Evolutionary conservation across 1,139 yeast genomes (phyloP), one percentile per base, ranked within the genome.

Genomic region (Nadsonia commutata): DNA sequence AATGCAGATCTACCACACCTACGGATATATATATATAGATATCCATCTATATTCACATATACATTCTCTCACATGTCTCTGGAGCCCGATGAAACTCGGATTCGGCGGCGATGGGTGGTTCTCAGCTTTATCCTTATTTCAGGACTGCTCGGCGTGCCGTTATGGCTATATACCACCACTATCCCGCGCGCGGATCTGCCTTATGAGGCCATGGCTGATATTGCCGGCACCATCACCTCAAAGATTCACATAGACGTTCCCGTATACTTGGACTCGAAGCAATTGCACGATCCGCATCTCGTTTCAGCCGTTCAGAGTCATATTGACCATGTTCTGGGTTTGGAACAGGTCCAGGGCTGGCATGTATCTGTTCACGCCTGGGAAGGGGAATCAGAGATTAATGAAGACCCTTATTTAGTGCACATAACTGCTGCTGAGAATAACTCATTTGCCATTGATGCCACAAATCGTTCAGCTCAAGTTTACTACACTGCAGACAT

Each of bases 151-250:
- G 95, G 95, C 1, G 56, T 77, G 18, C 95, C 95, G 2, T 59
- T 83, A 49, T 85, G 90, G 80, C 63, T 69, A 46, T 59, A 63
- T 40, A 74, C 94, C 33, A 83, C 95, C 3, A 69, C 78, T 18
- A 76, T 84, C 8, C 75, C 81, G 54, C 68, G 95, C 48, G 93
- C 94, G 0, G 75, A 76, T 21, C 65, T 86, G 42, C 94, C 94
- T 3, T 60, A 68, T 9, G 67, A 66, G 6, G 69, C 71, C 46
- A 74, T 84, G 46, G 60, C 67, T 43, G 51, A 58, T 6, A 62
- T 71, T 45, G 66, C 68, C 37, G 50, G 53, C n/a, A 52, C 62
- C 41, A 60, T 71, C 33, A 50, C 59, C 31, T 43, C 59, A 9
- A 60, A 63, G n/a, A 48, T 78, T 7, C 52, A 59, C 33, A 64